Evolutionary conservation across 1,139 yeast genomes (phyloP).

Genomic region (Hemisphaericaspora subhashii): DNA sequence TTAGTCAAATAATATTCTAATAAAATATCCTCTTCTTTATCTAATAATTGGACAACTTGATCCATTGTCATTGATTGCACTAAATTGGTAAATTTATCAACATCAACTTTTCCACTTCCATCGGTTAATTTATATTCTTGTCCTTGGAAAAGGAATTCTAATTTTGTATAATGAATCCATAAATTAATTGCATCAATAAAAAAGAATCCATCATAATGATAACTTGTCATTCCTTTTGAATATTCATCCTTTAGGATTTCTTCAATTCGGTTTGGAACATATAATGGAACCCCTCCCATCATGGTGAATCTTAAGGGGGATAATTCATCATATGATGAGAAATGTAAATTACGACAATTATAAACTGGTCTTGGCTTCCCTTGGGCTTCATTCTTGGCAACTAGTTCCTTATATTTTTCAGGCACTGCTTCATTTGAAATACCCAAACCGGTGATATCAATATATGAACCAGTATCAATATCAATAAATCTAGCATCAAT

Average conservation of each 20-base stretch:
- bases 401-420: conserved; percentile 13
- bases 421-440: conserved; percentile 21
- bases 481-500: conserved; percentile 41
- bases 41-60: conserved; percentile 20
- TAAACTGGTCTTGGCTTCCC: conserved; percentile 23
- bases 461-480: conserved; percentile 36
- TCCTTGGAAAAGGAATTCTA: conserved; percentile 19
- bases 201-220: conserved; percentile 21
- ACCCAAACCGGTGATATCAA: conserved; percentile 37
- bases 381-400: conserved; percentile 12
- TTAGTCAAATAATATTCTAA: conserved; percentile 32
- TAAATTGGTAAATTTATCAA: conserved; percentile 20
- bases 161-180: conserved; percentile 26
- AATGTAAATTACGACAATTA: conserved; percentile 34
- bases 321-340: conserved; percentile 34
- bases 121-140: conserved; percentile 14
- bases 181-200: conserved; percentile 25
- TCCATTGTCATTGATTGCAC: conserved; percentile 22
- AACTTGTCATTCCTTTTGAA: conserved; percentile 19
- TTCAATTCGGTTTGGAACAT: conserved; percentile 27
- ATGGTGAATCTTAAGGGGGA: conserved; percentile 33
- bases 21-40: conserved; percentile 27
- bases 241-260: conserved; percentile 31
- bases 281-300: conserved; percentile 35
- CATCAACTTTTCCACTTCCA: conserved; percentile 13